phyloP scores from a whole-genome alignment of 2,329 filamentous ascomycete species.

The Annulohypoxylon truncatum region DNA sequence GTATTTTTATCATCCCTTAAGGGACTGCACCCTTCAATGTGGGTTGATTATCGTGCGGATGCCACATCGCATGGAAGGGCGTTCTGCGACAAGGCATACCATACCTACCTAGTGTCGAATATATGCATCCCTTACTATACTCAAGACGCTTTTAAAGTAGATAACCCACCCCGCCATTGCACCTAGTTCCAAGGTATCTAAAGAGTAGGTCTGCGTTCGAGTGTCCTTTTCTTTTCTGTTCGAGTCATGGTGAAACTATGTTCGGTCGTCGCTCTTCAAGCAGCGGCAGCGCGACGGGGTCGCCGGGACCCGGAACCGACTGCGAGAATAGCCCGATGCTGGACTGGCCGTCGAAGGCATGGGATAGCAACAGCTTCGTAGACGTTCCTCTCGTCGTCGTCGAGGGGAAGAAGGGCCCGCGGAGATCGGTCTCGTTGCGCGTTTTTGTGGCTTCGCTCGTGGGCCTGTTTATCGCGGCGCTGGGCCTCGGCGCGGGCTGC shows the following conservation, averaged over 20 bases:
- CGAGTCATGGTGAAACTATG: conserved; percentile 37
- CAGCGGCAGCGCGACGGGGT: conserved; percentile 31
- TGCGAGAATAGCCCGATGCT: conserved; percentile 21
- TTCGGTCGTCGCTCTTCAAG: conserved; percentile 40
- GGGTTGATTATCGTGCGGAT: conserved; percentile 1
- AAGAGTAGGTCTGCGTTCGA: not conserved
- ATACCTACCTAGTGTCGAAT: conserved; percentile 28
- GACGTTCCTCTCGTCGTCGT: conserved; percentile 14
- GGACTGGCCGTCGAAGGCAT: conserved; percentile 30
- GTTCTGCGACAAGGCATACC: conserved; percentile 42
- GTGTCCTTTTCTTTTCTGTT: not conserved
- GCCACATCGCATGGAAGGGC: conserved; percentile 35
- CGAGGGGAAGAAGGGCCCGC: conserved; percentile 20
- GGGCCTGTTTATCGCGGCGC: conserved; percentile 38
- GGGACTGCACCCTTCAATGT: not conserved
- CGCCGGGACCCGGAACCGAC: conserved; percentile 8
- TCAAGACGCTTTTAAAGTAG: not conserved
- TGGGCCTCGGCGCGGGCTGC: conserved; percentile 43
- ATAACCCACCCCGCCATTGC: not conserved
- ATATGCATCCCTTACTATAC: conserved; percentile 37
- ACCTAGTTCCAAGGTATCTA: not conserved
- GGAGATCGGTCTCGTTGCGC: conserved; percentile 38
- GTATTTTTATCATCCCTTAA: conserved; percentile 4
- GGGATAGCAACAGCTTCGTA: conserved; percentile 29
- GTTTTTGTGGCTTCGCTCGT: conserved; percentile 38